Conservation (phyloP, 129 eudicot species). For the Flaveria ramosissima region DNA sequence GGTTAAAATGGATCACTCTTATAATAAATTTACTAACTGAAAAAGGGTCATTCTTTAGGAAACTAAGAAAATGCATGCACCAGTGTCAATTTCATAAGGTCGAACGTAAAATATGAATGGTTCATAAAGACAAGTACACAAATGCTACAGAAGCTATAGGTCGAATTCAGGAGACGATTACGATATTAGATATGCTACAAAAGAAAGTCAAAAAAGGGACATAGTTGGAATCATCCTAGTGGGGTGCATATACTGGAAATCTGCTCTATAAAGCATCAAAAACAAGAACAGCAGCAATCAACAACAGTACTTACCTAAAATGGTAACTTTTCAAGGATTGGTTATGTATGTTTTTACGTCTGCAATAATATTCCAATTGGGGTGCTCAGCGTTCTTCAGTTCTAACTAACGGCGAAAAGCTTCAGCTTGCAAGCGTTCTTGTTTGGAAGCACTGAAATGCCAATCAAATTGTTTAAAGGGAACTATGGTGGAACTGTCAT, state of each 20-base stretch:
- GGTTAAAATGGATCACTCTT: no score
- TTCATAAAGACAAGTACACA: slow-evolving; percentile 14
- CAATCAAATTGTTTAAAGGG: slow-evolving; percentile 55
- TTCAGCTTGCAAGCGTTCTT: slow-evolving; percentile 49
- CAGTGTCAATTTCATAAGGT: background rate
- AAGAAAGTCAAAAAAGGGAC: slow-evolving; percentile 12
- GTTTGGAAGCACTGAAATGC: slow-evolving; percentile 63
- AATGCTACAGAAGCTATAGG: slow-evolving; percentile 8
- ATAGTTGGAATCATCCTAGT: slow-evolving; percentile 9
- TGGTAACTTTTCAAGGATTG: slow-evolving; percentile 33
- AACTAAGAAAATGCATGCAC: background rate
- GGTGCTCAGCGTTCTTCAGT: slow-evolving; percentile 52
- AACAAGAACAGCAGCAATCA: slow-evolving; percentile 16
- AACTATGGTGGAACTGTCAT: slow-evolving; percentile 75
- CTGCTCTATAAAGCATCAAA: slow-evolving; percentile 20
- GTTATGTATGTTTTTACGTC: slow-evolving; percentile 14
- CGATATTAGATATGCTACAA: slow-evolving; percentile 19
- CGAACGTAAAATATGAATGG: background rate
- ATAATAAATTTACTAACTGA: no score
- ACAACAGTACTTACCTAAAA: slow-evolving; percentile 15
- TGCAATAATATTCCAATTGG: slow-evolving; percentile 44
- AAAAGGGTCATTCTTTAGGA: no score
- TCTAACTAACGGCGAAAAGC: slow-evolving; percentile 46
- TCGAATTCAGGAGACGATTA: background rate
- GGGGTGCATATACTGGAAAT: slow-evolving; percentile 19